Evolutionary conservation across 495 filamentous ascomycete genomes (phyloP).

Genomic region (Zalerion maritima): DNA sequence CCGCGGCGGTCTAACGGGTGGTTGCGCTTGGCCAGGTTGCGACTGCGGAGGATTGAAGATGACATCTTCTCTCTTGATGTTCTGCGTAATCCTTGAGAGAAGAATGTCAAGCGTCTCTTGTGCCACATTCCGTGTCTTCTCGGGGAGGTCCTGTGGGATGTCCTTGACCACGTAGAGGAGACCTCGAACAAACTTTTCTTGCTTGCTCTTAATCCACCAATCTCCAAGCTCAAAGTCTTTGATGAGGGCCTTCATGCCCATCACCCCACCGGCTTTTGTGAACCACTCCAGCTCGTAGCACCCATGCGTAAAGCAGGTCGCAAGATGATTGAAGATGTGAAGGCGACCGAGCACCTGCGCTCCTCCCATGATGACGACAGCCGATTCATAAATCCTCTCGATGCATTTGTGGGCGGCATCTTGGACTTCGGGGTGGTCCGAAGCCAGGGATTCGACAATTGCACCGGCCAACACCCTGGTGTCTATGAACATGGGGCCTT

Average conservation of each 20-base stretch:
- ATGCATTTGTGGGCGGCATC: constrained; percentile 70
- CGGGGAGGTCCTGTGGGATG: constrained; percentile 81
- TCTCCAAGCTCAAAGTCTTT: constrained; percentile 72
- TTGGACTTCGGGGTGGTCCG: constrained; percentile 62
- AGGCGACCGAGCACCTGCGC: constrained; percentile 52
- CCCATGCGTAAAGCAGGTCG: constrained; percentile 73
- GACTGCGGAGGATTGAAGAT: constrained; percentile 32
- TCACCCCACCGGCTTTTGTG: constrained; percentile 78
- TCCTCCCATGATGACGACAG: constrained; percentile 67
- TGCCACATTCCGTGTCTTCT: constrained; percentile 66
- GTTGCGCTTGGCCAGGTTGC: constrained; percentile 19
- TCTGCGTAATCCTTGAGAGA: constrained; percentile 57
- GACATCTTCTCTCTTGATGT: constrained; percentile 60
- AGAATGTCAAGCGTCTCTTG: constrained; percentile 69
- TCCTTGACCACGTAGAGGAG: constrained; percentile 96
- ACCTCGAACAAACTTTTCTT: constrained; percentile 71
- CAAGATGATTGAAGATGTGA: constrained; percentile 68
- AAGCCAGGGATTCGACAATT: constrained; percentile 73
- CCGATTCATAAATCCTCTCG: constrained; percentile 58
- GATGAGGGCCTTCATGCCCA: constrained; percentile 73
- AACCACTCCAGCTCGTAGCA: constrained; percentile 98
- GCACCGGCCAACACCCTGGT: constrained; percentile 76
- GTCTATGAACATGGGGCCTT: constrained; percentile 75
- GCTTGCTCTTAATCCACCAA: constrained; percentile 62
- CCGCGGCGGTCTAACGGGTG: constrained; percentile 27